phyloP scores from a whole-genome alignment of 495 filamentous ascomycete genomes.

The Neurospora africana region DNA sequence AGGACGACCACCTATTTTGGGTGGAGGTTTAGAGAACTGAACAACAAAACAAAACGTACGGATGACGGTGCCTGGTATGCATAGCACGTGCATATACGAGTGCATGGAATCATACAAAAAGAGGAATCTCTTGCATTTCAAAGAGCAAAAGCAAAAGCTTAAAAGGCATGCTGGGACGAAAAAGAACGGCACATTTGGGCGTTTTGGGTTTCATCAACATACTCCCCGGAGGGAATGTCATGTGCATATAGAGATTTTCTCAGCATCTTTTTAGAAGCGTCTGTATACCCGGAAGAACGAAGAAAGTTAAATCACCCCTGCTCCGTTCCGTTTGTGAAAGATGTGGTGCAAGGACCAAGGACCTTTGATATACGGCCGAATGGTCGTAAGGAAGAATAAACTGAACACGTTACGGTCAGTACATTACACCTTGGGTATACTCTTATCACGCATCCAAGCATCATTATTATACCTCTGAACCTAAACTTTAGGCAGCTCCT shows the following conservation, averaged over 20 bases:
- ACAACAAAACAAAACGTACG: not conserved
- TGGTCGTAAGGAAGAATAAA: no score
- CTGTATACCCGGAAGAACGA: not conserved
- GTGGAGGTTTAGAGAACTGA: not conserved
- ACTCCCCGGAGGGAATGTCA: not conserved
- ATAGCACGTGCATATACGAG: not conserved
- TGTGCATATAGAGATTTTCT: not conserved
- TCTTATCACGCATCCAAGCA: no score
- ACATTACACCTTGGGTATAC: no score
- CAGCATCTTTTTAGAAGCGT: not conserved
- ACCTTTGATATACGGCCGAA: not conserved
- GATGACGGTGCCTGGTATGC: not conserved
- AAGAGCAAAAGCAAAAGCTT: not conserved
- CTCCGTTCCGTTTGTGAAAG: not conserved
- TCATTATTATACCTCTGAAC: no score
- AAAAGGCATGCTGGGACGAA: not conserved
- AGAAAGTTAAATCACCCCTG: not conserved
- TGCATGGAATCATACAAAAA: not conserved
- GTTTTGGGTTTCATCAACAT: not conserved
- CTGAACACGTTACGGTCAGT: no score
- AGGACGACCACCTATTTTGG: no score
- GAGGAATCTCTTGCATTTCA: not conserved
- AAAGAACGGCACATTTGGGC: not conserved
- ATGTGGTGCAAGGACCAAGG: not conserved
- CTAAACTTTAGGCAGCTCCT: no score